Conservation (phyloP, 345 rosid genomes). For the Orychophragmus violaceus region DNA sequence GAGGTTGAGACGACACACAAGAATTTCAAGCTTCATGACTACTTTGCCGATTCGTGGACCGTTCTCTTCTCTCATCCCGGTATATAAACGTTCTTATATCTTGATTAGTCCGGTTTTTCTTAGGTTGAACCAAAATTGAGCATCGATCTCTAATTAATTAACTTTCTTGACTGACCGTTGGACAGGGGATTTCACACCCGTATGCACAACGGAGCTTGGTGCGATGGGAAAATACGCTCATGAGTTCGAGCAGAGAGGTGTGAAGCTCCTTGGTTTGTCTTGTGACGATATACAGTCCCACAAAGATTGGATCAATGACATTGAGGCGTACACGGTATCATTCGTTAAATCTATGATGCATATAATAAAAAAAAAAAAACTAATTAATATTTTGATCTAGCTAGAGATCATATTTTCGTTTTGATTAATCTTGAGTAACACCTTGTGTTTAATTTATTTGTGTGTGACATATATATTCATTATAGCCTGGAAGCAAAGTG, state of each 20-base stretch:
- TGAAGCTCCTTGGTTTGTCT: conserved; percentile 69
- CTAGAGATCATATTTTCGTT: not conserved
- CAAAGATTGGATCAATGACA: conserved; percentile 61
- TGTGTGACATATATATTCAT: not conserved
- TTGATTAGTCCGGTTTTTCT: not conserved
- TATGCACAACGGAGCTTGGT: conserved; percentile 72
- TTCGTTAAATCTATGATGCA: not conserved
- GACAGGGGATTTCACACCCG: conserved; percentile 79
- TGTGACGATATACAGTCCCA: conserved; percentile 67
- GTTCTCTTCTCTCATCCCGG: conserved; percentile 82
- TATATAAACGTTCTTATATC: not conserved
- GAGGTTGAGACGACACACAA: conserved; percentile 61
- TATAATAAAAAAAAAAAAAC: not conserved
- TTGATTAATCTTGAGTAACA: not conserved
- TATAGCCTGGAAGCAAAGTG: conserved; percentile 57
- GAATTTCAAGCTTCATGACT: conserved; percentile 61
- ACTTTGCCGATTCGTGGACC: conserved; percentile 48
- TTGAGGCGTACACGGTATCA: conserved; percentile 54
- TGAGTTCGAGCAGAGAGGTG: conserved; percentile 55
- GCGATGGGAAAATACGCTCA: conserved; percentile 45
- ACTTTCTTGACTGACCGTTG: not conserved
- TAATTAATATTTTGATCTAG: not conserved
- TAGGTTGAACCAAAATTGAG: too few relatives aligned
- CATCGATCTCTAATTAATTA: not conserved
- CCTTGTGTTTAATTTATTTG: not conserved